Evolutionary conservation across 805 yeast species (phyloP).

Genomic region (Spathaspora arborariae): DNA sequence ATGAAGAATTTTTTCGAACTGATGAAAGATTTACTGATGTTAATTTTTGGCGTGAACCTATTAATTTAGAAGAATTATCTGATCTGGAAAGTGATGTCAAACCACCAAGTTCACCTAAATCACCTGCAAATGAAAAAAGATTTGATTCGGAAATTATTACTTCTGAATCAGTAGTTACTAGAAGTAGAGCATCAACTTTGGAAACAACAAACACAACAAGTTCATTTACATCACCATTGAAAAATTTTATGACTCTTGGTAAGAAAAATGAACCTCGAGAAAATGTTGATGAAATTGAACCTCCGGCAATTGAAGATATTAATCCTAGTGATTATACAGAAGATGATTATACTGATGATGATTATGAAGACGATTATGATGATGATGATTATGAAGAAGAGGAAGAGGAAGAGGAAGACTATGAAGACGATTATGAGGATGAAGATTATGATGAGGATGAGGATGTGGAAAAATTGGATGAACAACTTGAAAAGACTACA

Average conservation of each 20-base stretch:
- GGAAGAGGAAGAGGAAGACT: conserved; percentile 12
- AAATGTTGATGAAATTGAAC: conserved; percentile 22
- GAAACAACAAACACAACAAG: conserved; percentile 31
- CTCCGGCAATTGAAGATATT: too few species aligned
- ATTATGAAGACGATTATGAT: conserved; percentile 14
- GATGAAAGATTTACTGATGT: conserved; percentile 78
- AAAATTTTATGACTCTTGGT: conserved; percentile 37
- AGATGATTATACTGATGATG: conserved; percentile 16
- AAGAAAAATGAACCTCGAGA: conserved; percentile 21
- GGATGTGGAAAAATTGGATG: background rate
- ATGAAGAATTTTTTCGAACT: conserved; percentile 34
- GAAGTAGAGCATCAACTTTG: conserved; percentile 7
- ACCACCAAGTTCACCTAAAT: conserved; percentile 2
- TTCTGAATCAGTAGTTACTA: too few species aligned
- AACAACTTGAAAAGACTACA: background rate
- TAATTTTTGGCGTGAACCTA: conserved; percentile 88
- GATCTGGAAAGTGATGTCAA: conserved; percentile 34
- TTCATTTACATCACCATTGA: conserved; percentile 39
- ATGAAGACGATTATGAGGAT: conserved; percentile 1
- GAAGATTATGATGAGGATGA: conserved; percentile 1
- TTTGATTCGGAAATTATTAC: too few species aligned
- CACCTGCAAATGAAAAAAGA: background rate
- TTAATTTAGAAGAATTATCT: conserved; percentile 57
- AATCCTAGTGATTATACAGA: too few species aligned
- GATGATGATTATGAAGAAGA: conserved; percentile 14